Conservation (phyloP, 2,329 filamentous ascomycete genomes). For the Fulvia fulva region DNA sequence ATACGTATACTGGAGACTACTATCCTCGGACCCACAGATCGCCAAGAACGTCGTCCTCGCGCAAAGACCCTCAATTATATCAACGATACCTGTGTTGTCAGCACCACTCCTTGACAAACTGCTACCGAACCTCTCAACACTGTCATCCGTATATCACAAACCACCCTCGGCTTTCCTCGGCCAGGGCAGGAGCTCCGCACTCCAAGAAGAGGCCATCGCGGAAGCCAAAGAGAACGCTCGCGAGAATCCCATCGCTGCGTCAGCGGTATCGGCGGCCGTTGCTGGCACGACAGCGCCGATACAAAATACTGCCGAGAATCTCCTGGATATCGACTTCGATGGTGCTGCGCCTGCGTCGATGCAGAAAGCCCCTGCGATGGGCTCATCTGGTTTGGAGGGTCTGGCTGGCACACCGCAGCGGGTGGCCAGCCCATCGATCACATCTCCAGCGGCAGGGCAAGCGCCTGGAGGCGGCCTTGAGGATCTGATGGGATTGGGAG, state of each 20-base stretch:
- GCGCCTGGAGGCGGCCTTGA: constrained; percentile 61
- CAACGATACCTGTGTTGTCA: constrained; percentile 87
- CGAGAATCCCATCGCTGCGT: constrained; percentile 90
- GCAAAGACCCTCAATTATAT: constrained; percentile 88
- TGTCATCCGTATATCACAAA: constrained; percentile 98
- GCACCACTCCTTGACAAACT: constrained; percentile 80
- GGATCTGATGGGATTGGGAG: constrained; percentile 70
- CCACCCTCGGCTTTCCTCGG: constrained; percentile 97
- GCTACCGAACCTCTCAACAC: constrained; percentile 85
- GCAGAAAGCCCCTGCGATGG: constrained; percentile 57
- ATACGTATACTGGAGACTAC: constrained; percentile 95
- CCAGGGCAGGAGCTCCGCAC: constrained; percentile 87
- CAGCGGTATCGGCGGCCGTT: constrained; percentile 65
- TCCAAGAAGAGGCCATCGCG: constrained; percentile 92
- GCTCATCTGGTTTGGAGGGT: constrained; percentile 50
- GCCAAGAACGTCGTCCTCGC: constrained; percentile 92
- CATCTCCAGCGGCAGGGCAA: constrained; percentile 38
- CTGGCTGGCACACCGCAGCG: constrained; percentile 64
- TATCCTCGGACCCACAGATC: constrained; percentile 86
- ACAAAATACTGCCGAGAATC: constrained; percentile 84
- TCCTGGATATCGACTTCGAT: constrained; percentile 95
- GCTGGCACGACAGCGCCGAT: constrained; percentile 40
- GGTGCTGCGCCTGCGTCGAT: constrained; percentile 86
- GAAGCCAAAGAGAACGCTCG: constrained; percentile 88
- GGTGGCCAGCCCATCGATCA: constrained; percentile 57